A percentile compares a stretch with the other conserved stretches of the same genome.
Conservation (phyloP, 2,329 filamentous ascomycete genomes). For the Neocatenulostroma microsporum region DNA sequence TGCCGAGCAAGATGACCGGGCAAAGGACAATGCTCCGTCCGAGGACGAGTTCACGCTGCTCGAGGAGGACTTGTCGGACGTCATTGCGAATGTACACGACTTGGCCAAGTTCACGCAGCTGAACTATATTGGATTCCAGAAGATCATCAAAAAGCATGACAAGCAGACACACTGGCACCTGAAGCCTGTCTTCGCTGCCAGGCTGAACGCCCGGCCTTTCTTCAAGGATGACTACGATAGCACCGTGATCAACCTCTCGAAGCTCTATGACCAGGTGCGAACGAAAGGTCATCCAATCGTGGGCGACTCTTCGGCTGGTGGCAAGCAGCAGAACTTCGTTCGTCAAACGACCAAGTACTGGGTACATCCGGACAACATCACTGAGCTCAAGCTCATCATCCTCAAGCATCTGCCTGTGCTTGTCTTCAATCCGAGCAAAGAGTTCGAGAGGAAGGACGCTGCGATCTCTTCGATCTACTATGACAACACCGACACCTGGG, state of each 20-base stretch:
- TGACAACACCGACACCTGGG: slow-evolving; percentile 89
- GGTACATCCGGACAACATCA: slow-evolving; percentile 98
- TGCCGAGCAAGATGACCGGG: slow-evolving; percentile 37
- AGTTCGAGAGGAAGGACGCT: slow-evolving; percentile 82
- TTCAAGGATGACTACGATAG: slow-evolving; percentile 99
- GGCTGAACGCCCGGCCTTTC: slow-evolving; percentile 92
- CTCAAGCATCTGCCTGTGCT: slow-evolving; percentile 94
- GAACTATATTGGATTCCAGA: slow-evolving; percentile 98
- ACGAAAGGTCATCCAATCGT: slow-evolving; percentile 87
- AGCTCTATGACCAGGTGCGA: slow-evolving; percentile 87
- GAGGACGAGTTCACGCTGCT: slow-evolving; percentile 93
- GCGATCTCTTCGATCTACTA: slow-evolving; percentile 99
- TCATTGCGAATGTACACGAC: slow-evolving; percentile 97
- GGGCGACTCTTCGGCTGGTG: slow-evolving; percentile 85
- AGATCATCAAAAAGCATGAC: slow-evolving; percentile 98
- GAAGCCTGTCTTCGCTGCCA: slow-evolving; percentile 88
- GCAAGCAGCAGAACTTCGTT: slow-evolving; percentile 88
- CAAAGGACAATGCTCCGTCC: slow-evolving; percentile 45
- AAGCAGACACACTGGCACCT: slow-evolving; percentile 94
- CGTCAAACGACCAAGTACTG: slow-evolving; percentile 98
- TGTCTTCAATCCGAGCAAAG: slow-evolving; percentile 95
- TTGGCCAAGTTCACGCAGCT: slow-evolving; percentile 96
- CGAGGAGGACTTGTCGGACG: slow-evolving; percentile 91
- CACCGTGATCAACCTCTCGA: slow-evolving; percentile 89
- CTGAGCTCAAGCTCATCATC: slow-evolving; percentile 94